Conservation (phyloP, 768 basidiomycete species). For the Lepiota brunneoincarnata region DNA sequence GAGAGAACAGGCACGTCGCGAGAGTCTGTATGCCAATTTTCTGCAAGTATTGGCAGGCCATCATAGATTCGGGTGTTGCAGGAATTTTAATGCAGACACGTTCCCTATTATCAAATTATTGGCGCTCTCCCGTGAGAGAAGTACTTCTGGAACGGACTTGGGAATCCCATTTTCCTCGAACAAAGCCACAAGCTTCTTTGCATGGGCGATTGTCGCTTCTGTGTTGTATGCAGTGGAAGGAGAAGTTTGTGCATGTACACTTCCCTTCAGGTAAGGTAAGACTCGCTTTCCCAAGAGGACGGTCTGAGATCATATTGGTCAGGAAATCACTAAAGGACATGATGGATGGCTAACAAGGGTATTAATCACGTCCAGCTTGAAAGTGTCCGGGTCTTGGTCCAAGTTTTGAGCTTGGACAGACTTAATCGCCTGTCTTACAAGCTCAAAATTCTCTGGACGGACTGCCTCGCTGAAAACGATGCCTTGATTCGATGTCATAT, state of each 20-base stretch:
- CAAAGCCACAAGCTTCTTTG: conserved; percentile 34
- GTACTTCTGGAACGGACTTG: conserved; percentile 20
- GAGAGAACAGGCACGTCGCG: conserved; percentile 51
- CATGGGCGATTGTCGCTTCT: conserved; percentile 39
- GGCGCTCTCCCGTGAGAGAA: neutral
- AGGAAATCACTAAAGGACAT: neutral
- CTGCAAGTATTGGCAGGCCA: conserved; percentile 45
- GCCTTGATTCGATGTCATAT: conserved; percentile 53
- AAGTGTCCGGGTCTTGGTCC: conserved; percentile 18
- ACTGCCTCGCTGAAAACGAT: conserved; percentile 35
- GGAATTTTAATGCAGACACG: conserved; percentile 62
- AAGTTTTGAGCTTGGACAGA: conserved; percentile 20
- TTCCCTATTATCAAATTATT: conserved; percentile 22
- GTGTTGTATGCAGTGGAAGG: conserved; percentile 40
- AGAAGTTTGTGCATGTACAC: conserved; percentile 43
- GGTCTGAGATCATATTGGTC: conserved; percentile 28
- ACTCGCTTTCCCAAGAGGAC: conserved; percentile 43
- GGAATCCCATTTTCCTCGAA: conserved; percentile 43
- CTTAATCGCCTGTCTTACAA: conserved; percentile 31
- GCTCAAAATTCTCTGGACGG: conserved; percentile 25
- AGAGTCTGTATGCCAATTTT: conserved; percentile 49
- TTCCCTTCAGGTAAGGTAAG: conserved; percentile 38
- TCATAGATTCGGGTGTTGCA: conserved; percentile 46
- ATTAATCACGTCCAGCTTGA: conserved; percentile 34
- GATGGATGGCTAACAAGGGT: conserved; percentile 28